Evolutionary conservation across 2,329 filamentous ascomycete genomes (phyloP).

Genomic region (Celoporthe dispersa): DNA sequence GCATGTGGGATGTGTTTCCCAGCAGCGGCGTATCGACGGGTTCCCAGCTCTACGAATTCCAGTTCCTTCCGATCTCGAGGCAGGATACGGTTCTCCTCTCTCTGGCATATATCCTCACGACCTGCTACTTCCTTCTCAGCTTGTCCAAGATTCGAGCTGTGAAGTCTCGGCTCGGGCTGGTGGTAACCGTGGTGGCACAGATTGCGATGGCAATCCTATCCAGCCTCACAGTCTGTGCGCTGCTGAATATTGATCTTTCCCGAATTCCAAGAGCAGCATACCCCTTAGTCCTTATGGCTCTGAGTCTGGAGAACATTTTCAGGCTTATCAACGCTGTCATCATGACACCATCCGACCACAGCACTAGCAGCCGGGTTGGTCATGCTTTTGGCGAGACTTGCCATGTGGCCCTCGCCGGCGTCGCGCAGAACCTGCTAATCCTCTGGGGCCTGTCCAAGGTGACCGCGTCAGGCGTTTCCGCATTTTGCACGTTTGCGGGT

Average conservation of each 20-base stretch:
- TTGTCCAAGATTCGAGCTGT: constrained; percentile 73
- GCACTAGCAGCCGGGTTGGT: constrained; percentile 70
- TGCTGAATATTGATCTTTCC: constrained; percentile 75
- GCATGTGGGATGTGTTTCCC: constrained; percentile 70
- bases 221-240: constrained; percentile 78
- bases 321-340: constrained; percentile 79
- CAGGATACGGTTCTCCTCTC: constrained; percentile 67
- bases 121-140: constrained; percentile 68
- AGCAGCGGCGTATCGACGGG: constrained; percentile 55
- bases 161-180: constrained; percentile 75
- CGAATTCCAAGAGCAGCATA: constrained; percentile 76
- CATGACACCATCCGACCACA: constrained; percentile 69
- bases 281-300: constrained; percentile 74
- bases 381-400: constrained; percentile 76
- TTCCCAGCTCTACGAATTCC: constrained; percentile 76
- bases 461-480: constrained; percentile 71
- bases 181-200: constrained; percentile 72
- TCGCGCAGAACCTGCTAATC: constrained; percentile 70
- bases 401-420: constrained; percentile 69
- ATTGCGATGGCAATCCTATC: constrained; percentile 74
- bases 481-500: constrained; percentile 77
- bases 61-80: constrained; percentile 73
- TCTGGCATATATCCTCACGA: constrained; percentile 66
- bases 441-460: constrained; percentile 68
- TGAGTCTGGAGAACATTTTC: constrained; percentile 81